Conservation (phyloP, 2,329 filamentous ascomycete genomes). For the Verticillium isaacii region DNA sequence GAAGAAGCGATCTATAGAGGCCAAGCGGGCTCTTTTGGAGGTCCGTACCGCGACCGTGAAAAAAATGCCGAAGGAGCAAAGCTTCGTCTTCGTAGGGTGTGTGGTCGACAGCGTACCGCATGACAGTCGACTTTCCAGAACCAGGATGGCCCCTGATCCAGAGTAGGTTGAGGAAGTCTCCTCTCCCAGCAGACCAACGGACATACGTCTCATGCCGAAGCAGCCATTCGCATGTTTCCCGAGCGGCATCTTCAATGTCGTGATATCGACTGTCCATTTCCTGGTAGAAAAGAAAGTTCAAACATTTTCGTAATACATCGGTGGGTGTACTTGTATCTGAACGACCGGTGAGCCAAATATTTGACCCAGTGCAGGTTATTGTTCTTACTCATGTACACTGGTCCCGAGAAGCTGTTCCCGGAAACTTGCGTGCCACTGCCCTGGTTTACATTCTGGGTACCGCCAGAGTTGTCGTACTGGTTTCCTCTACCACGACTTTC, state of each 20-base stretch:
- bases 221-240: constrained; percentile 28
- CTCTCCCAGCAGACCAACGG: constrained; percentile 15
- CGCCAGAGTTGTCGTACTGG: too few species aligned
- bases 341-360: neutral
- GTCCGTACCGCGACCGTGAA: constrained; percentile 37
- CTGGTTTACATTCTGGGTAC: too few species aligned
- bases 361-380: too few species aligned
- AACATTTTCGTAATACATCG: constrained; percentile 18
- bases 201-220: constrained; percentile 16
- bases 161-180: constrained; percentile 19
- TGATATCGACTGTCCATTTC: constrained; percentile 20
- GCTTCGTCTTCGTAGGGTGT: neutral
- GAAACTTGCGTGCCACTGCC: too few species aligned
- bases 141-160: constrained; percentile 44
- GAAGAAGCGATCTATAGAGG: constrained; percentile 44
- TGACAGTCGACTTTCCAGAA: constrained; percentile 39
- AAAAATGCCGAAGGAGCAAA: constrained; percentile 36
- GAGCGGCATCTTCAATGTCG: constrained; percentile 15
- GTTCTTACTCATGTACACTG: too few species aligned
- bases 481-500: too few species aligned
- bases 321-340: neutral
- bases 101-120: constrained; percentile 30
- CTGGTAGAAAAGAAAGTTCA: constrained; percentile 23
- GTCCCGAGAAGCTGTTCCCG: too few species aligned
- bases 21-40: constrained; percentile 40